Conservation (phyloP, 495 filamentous ascomycete species). For the Rhypophila decipiens region DNA sequence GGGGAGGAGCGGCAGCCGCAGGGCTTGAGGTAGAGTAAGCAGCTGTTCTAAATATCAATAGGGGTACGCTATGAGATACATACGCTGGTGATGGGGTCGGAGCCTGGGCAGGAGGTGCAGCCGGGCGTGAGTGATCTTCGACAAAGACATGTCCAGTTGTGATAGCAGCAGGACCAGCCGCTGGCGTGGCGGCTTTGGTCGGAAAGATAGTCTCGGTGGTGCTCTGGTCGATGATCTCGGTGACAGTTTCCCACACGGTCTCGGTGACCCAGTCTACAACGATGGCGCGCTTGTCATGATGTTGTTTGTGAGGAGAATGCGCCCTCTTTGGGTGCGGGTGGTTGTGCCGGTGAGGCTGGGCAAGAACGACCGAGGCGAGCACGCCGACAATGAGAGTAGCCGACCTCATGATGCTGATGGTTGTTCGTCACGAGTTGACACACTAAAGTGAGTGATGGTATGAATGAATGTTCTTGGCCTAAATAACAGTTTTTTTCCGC, state of each 20-base stretch:
- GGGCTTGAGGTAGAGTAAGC: too few species aligned
- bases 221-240: slow-evolving; percentile 36
- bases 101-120: slow-evolving; percentile 10
- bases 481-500: too few species aligned
- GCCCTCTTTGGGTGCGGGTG: slow-evolving; percentile 29
- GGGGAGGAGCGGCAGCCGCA: not conserved
- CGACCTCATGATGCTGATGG: slow-evolving; percentile 40
- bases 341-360: slow-evolving; percentile 36
- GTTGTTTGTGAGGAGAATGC: slow-evolving; percentile 33
- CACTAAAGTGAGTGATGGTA: not conserved
- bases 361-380: slow-evolving; percentile 37
- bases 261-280: slow-evolving; percentile 44
- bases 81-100: slow-evolving; percentile 1
- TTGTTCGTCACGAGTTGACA: slow-evolving; percentile 3
- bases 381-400: slow-evolving; percentile 31
- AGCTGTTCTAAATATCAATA: too few species aligned
- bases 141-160: slow-evolving; percentile 36
- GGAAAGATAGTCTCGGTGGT: slow-evolving; percentile 34
- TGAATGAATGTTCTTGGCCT: not conserved
- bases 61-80: slow-evolving; percentile 1
- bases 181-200: slow-evolving; percentile 13
- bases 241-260: slow-evolving; percentile 43
- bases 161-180: slow-evolving; percentile 1
- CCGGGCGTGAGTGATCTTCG: slow-evolving; percentile 2
- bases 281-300: slow-evolving; percentile 33